Evolutionary conservation across 1,139 yeast species (phyloP).

Genomic region (Suhomyces panamericanus): DNA sequence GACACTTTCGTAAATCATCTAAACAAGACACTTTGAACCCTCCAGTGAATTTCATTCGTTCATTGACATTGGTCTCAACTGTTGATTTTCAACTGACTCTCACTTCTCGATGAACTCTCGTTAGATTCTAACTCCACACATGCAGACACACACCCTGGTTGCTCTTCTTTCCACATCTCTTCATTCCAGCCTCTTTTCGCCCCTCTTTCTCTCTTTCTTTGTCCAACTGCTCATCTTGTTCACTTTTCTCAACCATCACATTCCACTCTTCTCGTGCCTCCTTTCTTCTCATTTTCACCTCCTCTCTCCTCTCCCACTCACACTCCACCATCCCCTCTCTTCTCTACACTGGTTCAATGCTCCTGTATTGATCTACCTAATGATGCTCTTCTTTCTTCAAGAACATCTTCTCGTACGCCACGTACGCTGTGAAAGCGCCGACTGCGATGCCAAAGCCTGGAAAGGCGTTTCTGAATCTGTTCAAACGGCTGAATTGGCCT

Average conservation of each 20-base stretch:
- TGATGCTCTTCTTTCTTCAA: conserved; percentile 27
- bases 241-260: too few species aligned
- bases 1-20: too few species aligned
- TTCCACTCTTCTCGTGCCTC: neutral
- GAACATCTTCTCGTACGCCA: conserved; percentile 60
- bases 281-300: neutral
- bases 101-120: too few species aligned
- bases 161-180: neutral
- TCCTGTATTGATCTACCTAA: conserved; percentile 6
- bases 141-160: too few species aligned
- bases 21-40: too few species aligned
- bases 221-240: too few species aligned
- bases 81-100: too few species aligned
- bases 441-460: conserved; percentile 85
- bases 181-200: neutral
- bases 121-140: too few species aligned
- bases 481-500: conserved; percentile 73
- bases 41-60: too few species aligned
- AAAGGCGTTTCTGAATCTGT: conserved; percentile 71
- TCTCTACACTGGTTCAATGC: neutral
- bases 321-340: neutral
- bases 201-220: neutral
- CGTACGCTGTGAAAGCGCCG: conserved; percentile 70
- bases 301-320: neutral
- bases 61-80: too few species aligned